Evolutionary conservation across 129 eudicot genomes (phyloP).

Genomic region (Centella asiatica): DNA sequence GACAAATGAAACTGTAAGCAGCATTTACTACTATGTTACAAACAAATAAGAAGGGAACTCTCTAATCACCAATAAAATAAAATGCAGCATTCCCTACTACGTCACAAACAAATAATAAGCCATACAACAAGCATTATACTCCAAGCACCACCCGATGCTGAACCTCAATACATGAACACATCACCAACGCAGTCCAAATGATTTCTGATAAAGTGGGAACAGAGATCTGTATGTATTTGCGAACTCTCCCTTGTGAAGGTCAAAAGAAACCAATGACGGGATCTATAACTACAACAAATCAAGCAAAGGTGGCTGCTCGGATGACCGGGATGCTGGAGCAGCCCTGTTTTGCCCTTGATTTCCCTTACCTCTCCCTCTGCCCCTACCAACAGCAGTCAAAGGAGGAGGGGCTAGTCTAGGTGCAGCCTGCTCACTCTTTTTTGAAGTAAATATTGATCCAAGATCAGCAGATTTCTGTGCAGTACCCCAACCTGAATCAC

Average conservation of each 20-base stretch:
- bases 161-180: neutral
- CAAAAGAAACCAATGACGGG: neutral
- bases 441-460: conserved; percentile 59
- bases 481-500: conserved; percentile 30
- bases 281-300: conserved; percentile 55
- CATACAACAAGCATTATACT: neutral
- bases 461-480: conserved; percentile 42
- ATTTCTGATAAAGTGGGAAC: neutral
- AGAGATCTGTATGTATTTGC: neutral
- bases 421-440: conserved; percentile 44
- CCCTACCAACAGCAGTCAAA: conserved; percentile 75
- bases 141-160: neutral
- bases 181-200: neutral
- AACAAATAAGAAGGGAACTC: too few species aligned
- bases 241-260: neutral
- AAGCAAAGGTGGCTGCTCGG: conserved; percentile 74
- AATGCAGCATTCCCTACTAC: neutral
- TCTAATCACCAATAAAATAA: too few species aligned
- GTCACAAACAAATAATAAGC: neutral
- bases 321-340: conserved; percentile 26
- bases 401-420: conserved; percentile 93
- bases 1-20: too few species aligned
- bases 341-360: conserved; percentile 37
- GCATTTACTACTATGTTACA: too few species aligned
- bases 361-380: conserved; percentile 67